Evolutionary conservation across 176 grass and related monocot species (phyloP).

Genomic region (Rhynchospora pubera): DNA sequence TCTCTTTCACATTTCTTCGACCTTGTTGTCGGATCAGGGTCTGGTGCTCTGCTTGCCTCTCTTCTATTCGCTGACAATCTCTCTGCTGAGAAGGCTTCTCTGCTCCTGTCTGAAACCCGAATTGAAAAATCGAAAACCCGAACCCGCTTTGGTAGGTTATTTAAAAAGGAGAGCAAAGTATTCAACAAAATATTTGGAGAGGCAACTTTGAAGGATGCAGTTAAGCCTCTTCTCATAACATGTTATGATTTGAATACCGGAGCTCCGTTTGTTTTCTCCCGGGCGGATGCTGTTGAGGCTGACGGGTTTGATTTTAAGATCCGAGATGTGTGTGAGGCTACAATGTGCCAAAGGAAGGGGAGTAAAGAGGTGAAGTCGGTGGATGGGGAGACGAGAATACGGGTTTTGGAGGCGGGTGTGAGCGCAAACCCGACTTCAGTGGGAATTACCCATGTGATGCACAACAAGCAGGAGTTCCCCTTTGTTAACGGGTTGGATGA

Average conservation of each 20-base stretch:
- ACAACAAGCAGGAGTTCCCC: slow-evolving; percentile 92
- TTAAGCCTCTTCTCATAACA: slow-evolving; percentile 57
- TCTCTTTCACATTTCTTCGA: slow-evolving; percentile 53
- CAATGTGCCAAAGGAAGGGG: slow-evolving; percentile 23
- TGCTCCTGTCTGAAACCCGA: slow-evolving; percentile 34
- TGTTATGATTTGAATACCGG: slow-evolving; percentile 72
- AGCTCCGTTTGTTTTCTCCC: slow-evolving; percentile 74
- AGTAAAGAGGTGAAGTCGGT: slow-evolving; percentile 28
- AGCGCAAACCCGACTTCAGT: slow-evolving; percentile 65
- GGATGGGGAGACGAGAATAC: slow-evolving; percentile 37
- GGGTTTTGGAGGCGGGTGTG: slow-evolving; percentile 32
- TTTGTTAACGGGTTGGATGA: slow-evolving; percentile 44
- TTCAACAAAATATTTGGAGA: slow-evolving; percentile 63
- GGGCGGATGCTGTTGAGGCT: slow-evolving; percentile 68
- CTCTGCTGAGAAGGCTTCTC: slow-evolving; percentile 42
- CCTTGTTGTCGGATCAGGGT: slow-evolving; percentile 49
- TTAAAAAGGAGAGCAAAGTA: slow-evolving; percentile 8
- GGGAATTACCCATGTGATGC: slow-evolving; percentile 64
- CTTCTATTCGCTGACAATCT: slow-evolving; percentile 48
- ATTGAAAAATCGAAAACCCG: slow-evolving; percentile 16
- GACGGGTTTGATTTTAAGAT: slow-evolving; percentile 70
- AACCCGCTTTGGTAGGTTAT: neutral
- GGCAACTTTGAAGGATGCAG: slow-evolving; percentile 56
- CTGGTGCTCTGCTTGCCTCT: slow-evolving; percentile 51
- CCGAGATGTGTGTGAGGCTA: slow-evolving; percentile 50